Evolutionary conservation across 768 basidiomycete species (phyloP).

Genomic region (Phlebiopsis flavidoalba): DNA sequence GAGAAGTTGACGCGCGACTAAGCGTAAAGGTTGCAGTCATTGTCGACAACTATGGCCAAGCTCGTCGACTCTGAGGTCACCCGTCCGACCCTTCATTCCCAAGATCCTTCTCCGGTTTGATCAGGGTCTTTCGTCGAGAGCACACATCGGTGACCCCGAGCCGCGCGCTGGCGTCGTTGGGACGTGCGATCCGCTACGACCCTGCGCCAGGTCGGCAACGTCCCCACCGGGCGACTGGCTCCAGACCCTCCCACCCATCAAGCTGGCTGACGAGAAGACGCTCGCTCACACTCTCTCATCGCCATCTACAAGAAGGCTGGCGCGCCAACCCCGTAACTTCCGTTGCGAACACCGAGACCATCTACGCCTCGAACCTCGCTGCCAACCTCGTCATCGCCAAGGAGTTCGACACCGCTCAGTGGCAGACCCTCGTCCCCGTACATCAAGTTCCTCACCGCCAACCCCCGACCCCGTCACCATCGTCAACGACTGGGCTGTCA

Average conservation of each 20-base stretch:
- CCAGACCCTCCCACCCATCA: constrained; percentile 85
- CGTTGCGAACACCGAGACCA: constrained; percentile 48
- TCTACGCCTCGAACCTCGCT: constrained; percentile 76
- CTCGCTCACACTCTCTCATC: constrained; percentile 61
- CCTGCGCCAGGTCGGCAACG: constrained; percentile 91
- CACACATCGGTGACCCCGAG: constrained; percentile 95
- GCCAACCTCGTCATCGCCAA: constrained; percentile 84
- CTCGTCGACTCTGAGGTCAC: constrained; percentile 93
- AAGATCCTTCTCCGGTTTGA: constrained; percentile 90
- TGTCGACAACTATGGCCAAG: constrained; percentile 97
- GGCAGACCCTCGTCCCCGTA: constrained; percentile 80
- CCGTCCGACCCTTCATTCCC: constrained; percentile 94
- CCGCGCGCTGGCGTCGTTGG: constrained; percentile 91
- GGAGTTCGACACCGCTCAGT: constrained; percentile 87
- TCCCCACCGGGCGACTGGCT: constrained; percentile 87
- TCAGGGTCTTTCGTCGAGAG: constrained; percentile 97
- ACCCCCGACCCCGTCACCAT: constrained; percentile 64
- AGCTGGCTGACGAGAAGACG: constrained; percentile 64
- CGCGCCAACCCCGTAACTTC: constrained; percentile 50
- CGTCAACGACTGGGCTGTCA: constrained; percentile 83
- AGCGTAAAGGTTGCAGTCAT: constrained; percentile 98
- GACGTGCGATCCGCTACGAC: constrained; percentile 91
- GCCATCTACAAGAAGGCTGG: constrained; percentile 85
- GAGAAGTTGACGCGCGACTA: constrained; percentile 95
- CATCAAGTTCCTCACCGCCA: constrained; percentile 59